These are phyloP conservation scores for Entonaema liquescens DNA, from an alignment of 495 filamentous ascomycete species.

Conservation along the genomic window DNA sequence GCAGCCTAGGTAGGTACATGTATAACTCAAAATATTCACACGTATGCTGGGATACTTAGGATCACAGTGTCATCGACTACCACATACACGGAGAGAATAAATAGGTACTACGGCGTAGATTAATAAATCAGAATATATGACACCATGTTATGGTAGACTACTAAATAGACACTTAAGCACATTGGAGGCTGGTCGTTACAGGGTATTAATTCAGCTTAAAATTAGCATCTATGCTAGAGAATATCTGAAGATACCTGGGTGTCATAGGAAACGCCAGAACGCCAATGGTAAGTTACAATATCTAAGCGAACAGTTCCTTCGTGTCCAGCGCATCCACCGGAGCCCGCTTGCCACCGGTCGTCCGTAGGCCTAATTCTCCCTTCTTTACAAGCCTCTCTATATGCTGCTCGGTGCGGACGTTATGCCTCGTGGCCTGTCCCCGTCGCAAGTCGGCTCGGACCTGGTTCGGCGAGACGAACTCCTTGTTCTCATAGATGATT, in stretches of 20 bases:
- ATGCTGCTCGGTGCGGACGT: conserved; percentile 73
- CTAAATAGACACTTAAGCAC: too few relatives aligned
- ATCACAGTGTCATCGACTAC: too few relatives aligned
- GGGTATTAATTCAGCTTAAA: conserved; percentile 3
- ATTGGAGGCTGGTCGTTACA: background rate
- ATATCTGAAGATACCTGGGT: conserved; percentile 35
- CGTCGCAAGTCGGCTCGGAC: conserved; percentile 80
- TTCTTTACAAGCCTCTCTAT: conserved; percentile 77
- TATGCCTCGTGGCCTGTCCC: conserved; percentile 78
- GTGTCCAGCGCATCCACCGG: conserved; percentile 80
- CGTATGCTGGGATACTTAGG: too few relatives aligned
- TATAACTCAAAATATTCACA: too few relatives aligned
- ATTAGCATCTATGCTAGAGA: conserved; percentile 13
- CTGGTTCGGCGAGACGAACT: conserved; percentile 96
- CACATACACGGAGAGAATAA: too few relatives aligned
- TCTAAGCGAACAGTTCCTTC: conserved; percentile 79
- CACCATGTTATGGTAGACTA: too few relatives aligned
- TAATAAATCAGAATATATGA: too few relatives aligned
- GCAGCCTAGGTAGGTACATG: too few relatives aligned
- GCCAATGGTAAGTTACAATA: conserved; percentile 24
- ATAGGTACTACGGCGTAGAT: too few relatives aligned
- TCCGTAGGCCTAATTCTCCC: conserved; percentile 76
- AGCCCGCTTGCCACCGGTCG: conserved; percentile 65
- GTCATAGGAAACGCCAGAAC: conserved; percentile 40
- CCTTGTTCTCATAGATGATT: conserved; percentile 98